Evolutionary conservation across 176 grass and related monocot species (phyloP).

Genomic region (Triticum urartu): DNA sequence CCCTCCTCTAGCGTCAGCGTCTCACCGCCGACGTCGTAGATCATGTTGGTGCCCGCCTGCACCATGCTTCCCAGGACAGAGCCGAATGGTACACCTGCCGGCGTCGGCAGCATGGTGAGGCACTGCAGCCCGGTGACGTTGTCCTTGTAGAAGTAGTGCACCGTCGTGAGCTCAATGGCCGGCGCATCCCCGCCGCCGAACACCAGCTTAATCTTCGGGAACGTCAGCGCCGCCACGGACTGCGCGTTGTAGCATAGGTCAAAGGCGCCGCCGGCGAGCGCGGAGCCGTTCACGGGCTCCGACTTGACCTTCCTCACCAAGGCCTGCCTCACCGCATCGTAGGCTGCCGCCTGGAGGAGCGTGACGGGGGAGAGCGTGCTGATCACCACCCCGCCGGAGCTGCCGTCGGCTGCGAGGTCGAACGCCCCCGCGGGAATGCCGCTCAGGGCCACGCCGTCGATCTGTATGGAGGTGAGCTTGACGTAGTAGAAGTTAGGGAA

Average conservation of each 20-base stretch:
- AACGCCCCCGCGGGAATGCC: not conserved
- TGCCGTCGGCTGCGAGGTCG: not conserved
- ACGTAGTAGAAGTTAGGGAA: not conserved
- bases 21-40: too few relatives aligned
- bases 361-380: not conserved
- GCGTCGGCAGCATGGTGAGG: too few relatives aligned
- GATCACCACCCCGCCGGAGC: constrained; percentile 9
- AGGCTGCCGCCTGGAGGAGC: not conserved
- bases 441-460: not conserved
- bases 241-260: constrained; percentile 6
- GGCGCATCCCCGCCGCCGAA: not conserved
- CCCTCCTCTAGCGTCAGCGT: too few relatives aligned
- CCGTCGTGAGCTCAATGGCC: not conserved
- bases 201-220: not conserved
- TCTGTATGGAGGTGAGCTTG: not conserved
- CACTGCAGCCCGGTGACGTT: too few relatives aligned
- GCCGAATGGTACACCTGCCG: too few relatives aligned
- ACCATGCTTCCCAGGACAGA: too few relatives aligned
- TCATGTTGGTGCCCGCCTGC: too few relatives aligned
- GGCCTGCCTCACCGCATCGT: not conserved
- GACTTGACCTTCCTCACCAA: not conserved
- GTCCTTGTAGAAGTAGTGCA: not conserved
- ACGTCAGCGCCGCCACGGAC: not conserved
- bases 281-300: not conserved
- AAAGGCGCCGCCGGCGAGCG: not conserved